phyloP scores from a whole-genome alignment of 169 alveolate species.

The Plasmodium gallinaceum region DNA sequence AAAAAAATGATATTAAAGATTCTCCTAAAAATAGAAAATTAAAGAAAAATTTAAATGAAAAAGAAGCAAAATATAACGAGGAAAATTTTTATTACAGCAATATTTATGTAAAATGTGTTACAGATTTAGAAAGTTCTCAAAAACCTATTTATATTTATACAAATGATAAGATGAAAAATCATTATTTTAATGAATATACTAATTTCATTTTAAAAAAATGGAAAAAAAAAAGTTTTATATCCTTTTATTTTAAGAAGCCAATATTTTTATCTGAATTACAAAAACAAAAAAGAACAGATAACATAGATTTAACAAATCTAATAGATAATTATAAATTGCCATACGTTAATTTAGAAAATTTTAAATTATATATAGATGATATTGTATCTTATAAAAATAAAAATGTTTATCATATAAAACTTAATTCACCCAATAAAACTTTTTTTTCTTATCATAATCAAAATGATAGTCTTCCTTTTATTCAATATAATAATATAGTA shows the following conservation, averaged over 20 bases:
- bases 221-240: constrained; percentile 68
- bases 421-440: constrained; percentile 54
- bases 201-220: constrained; percentile 64
- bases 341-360: constrained; percentile 45
- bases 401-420: constrained; percentile 44
- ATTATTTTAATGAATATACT: constrained; percentile 67
- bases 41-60: background rate
- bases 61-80: background rate
- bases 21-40: background rate
- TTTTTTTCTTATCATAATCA: constrained; percentile 49
- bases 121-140: constrained; percentile 27
- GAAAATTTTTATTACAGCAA: constrained; percentile 33
- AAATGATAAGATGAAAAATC: constrained; percentile 72
- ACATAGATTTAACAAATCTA: constrained; percentile 24
- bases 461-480: constrained; percentile 13
- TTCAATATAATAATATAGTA: constrained; percentile 19
- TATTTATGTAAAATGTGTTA: constrained; percentile 50
- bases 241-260: constrained; percentile 63
- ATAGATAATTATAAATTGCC: constrained; percentile 41
- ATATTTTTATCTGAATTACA: constrained; percentile 25
- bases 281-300: constrained; percentile 17
- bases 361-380: constrained; percentile 42
- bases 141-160: constrained; percentile 63
- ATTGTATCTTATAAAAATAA: constrained; percentile 40
- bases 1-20: background rate